These are phyloP conservation scores for Yarrowia hollandica DNA, from an alignment of 805 yeast genomes.

Conservation along the genomic window DNA sequence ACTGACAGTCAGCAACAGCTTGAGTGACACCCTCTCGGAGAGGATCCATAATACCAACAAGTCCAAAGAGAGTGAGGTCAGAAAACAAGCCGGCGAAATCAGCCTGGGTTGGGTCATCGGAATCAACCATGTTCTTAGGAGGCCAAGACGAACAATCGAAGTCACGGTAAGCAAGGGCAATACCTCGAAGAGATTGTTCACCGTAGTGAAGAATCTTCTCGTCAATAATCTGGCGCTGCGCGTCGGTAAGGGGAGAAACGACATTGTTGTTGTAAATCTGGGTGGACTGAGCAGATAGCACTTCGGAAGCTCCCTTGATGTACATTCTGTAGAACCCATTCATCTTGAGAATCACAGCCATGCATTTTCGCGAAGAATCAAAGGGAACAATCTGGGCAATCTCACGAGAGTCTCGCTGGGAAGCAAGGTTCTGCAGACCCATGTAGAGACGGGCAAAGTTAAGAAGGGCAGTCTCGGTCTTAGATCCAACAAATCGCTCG, in stretches of 20 bases:
- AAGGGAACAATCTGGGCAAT: constrained; percentile 80
- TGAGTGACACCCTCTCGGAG: constrained; percentile 84
- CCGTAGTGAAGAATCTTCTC: constrained; percentile 61
- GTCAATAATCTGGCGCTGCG: constrained; percentile 38
- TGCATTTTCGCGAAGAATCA: constrained; percentile 91
- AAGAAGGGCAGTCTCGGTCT: constrained; percentile 89
- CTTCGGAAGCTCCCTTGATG: constrained; percentile 94
- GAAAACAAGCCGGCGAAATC: constrained; percentile 34
- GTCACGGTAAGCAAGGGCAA: constrained; percentile 82
- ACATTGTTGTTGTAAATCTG: constrained; percentile 30
- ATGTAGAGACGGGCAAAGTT: constrained; percentile 62
- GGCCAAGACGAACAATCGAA: constrained; percentile 41
- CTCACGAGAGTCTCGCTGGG: constrained; percentile 46
- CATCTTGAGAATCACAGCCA: constrained; percentile 67
- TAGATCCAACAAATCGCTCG: constrained; percentile 82
- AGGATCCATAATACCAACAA: constrained; percentile 96
- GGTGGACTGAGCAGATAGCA: constrained; percentile 64
- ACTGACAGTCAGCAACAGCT: constrained; percentile 81
- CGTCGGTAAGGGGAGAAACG: constrained; percentile 14
- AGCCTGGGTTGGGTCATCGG: constrained; percentile 32
- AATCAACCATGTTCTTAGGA: constrained; percentile 11
- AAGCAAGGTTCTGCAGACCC: constrained; percentile 48
- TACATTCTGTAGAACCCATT: constrained; percentile 57
- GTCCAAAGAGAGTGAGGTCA: constrained; percentile 58
- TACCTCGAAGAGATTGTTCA: constrained; percentile 77